phyloP scores from a whole-genome alignment of 2,329 filamentous ascomycete genomes.

The Stemphylium beticola region DNA sequence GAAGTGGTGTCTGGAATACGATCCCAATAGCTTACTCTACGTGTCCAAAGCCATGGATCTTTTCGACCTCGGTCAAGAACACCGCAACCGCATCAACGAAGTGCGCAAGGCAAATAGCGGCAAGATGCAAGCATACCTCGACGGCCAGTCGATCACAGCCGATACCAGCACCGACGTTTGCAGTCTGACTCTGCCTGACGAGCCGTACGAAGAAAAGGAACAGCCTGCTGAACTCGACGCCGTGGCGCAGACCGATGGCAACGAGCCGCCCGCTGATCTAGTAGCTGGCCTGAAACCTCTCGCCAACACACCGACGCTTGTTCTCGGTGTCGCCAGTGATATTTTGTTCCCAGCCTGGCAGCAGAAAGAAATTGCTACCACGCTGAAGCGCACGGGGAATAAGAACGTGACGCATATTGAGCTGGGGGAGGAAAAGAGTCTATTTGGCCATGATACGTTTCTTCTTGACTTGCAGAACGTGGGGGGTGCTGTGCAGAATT shows the following conservation, averaged over 20 bases:
- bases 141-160: conserved; percentile 34
- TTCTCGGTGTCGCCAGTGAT: conserved; percentile 94
- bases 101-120: conserved; percentile 68
- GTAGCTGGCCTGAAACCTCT: conserved; percentile 75
- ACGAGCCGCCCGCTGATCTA: conserved; percentile 76
- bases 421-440: conserved; percentile 88
- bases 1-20: conserved; percentile 97
- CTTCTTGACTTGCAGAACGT: conserved; percentile 90
- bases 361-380: conserved; percentile 89
- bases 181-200: conserved; percentile 79
- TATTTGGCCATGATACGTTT: conserved; percentile 98
- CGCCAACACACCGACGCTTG: conserved; percentile 78
- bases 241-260: conserved; percentile 41
- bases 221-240: conserved; percentile 48
- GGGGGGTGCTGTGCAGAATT: conserved; percentile 80
- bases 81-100: conserved; percentile 67
- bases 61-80: conserved; percentile 82
- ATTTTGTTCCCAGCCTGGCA: conserved; percentile 98
- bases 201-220: conserved; percentile 87
- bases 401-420: conserved; percentile 84
- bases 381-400: conserved; percentile 79
- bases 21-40: conserved; percentile 93
- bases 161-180: conserved; percentile 60
- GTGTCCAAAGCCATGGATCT: conserved; percentile 99
- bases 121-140: conserved; percentile 59